Base-by-base conservation (phyloP, 306 rosid genomes). In the Abrus precatorius region DNA sequence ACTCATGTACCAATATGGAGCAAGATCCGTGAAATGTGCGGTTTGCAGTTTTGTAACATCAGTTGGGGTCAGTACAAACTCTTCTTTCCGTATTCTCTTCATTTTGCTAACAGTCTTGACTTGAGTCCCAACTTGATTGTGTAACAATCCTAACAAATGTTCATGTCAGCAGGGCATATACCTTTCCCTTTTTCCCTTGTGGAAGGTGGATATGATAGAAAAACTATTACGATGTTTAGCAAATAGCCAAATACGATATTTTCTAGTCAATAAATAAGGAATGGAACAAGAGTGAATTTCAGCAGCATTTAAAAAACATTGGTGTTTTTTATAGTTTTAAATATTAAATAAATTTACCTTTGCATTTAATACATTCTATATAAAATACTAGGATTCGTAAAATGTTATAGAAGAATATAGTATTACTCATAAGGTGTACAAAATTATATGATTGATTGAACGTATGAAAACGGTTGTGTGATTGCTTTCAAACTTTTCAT, bases 31-130 rank as follows among this genome's bases (percentile, higher is more conserved):
- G 69, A 92, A 90, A 86, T 94, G 97, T 79, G 96, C 98, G 0
- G 96, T 94, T 36, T 94, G 97, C 92, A 90, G 86, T 89, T 94
- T 92, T 84, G 97, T 92, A 71, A 90, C 98, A 68, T 89, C 94
- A 29, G 90, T 94, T 84, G 97, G 92, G 92, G 98, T 94, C 57
- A 83, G 97, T 81, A 78, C 20, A 69, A 69, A 49, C 63, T 82
- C 74, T 36, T 55, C 38, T 77, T 52, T 61, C 54, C 33, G 32
- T 48, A 30, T 36, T 6, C 4, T 32, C 11, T 28, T 20, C 20
- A 20, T 20, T 20, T 20, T 20, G 20, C 20, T 20, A 20, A 20
- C 20, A 20, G 20, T 20, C 20, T 20, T 20, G 20, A 20, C 66
- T 54, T 53, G 55, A 7, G 27, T 70, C 33, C 7, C 30, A 30